A percentile compares a stretch with the other conserved stretches of the same genome.
Conservation (phyloP, 1,284 basidiomycete genomes). For the Rhodotorula sp. region DNA sequence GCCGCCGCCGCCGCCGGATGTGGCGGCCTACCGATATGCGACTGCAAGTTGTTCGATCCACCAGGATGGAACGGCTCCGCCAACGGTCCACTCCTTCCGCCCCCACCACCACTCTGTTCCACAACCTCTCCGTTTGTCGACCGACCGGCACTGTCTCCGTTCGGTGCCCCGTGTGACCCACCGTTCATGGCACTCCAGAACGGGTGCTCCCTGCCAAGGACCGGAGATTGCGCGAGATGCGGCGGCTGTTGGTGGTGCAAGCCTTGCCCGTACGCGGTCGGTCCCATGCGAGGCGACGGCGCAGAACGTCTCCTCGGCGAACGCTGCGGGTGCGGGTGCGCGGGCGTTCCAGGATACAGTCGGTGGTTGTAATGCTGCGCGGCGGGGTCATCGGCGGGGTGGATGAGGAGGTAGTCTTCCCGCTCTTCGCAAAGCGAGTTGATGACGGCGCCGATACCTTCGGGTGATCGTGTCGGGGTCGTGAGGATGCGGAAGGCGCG, state of each 20-base stretch:
- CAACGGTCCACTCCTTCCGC: background rate
- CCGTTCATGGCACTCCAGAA: constrained; percentile 12
- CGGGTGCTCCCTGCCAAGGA: constrained; percentile 1
- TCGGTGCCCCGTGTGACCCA: background rate
- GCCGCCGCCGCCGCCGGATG: background rate
- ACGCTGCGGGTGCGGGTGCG: constrained; percentile 7
- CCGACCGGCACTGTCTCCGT: background rate
- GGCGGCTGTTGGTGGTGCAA: constrained; percentile 9
- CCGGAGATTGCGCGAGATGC: background rate
- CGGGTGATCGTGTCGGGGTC: constrained; percentile 28
- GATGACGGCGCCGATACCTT: constrained; percentile 43
- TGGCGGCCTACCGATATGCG: background rate
- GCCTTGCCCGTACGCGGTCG: background rate
- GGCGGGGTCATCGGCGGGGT: constrained; percentile 37
- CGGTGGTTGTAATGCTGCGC: constrained; percentile 6
- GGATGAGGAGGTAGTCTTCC: constrained; percentile 45
- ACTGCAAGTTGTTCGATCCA: background rate
- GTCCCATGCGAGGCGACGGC: constrained; percentile 34
- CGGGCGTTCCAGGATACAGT: constrained; percentile 1
- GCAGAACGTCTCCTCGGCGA: constrained; percentile 37
- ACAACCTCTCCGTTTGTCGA: background rate
- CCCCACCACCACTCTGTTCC: background rate
- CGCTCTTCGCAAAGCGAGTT: constrained; percentile 46
- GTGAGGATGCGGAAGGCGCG: constrained; percentile 68
- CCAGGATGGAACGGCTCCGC: constrained; percentile 2